Conservation (phyloP, 2,329 filamentous ascomycete species). For the Pyrenochaeta sp. region DNA sequence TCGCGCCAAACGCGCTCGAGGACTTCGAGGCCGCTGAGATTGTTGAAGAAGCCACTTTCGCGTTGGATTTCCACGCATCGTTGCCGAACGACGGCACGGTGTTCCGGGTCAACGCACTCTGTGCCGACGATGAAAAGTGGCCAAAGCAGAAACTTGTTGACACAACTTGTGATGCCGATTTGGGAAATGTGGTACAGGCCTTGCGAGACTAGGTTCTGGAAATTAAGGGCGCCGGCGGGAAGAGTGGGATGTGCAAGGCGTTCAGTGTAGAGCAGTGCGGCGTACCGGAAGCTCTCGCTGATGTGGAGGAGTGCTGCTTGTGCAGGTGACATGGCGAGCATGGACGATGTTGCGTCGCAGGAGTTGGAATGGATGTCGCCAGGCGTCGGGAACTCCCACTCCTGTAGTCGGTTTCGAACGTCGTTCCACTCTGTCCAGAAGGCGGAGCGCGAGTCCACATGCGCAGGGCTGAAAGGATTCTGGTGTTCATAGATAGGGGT, state of each 20-base stretch:
- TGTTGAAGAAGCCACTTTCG: slow-evolving; percentile 93
- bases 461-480: slow-evolving; percentile 50
- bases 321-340: slow-evolving; percentile 52
- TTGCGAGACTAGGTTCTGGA: slow-evolving; percentile 83
- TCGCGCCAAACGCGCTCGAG: slow-evolving; percentile 83
- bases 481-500: slow-evolving; percentile 61
- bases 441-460: slow-evolving; percentile 64
- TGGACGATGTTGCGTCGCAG: slow-evolving; percentile 34
- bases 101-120: slow-evolving; percentile 83
- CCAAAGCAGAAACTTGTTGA: slow-evolving; percentile 92
- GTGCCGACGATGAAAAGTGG: slow-evolving; percentile 90
- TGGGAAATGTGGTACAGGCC: slow-evolving; percentile 85
- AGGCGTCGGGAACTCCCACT: slow-evolving; percentile 72
- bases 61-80: slow-evolving; percentile 87
- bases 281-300: slow-evolving; percentile 89
- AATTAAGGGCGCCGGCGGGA: slow-evolving; percentile 76
- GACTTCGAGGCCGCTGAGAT: slow-evolving; percentile 83
- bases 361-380: slow-evolving; percentile 36
- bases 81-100: slow-evolving; percentile 79
- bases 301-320: slow-evolving; percentile 82
- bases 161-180: slow-evolving; percentile 74
- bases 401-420: slow-evolving; percentile 76
- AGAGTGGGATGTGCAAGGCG: slow-evolving; percentile 80
- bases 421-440: slow-evolving; percentile 92
- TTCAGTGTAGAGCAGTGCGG: slow-evolving; percentile 88